Evolutionary conservation across 192 early-diverging fungal species (phyloP), one percentile per base, ranked within the genome.

Genomic region (Mortierella alpina): DNA sequence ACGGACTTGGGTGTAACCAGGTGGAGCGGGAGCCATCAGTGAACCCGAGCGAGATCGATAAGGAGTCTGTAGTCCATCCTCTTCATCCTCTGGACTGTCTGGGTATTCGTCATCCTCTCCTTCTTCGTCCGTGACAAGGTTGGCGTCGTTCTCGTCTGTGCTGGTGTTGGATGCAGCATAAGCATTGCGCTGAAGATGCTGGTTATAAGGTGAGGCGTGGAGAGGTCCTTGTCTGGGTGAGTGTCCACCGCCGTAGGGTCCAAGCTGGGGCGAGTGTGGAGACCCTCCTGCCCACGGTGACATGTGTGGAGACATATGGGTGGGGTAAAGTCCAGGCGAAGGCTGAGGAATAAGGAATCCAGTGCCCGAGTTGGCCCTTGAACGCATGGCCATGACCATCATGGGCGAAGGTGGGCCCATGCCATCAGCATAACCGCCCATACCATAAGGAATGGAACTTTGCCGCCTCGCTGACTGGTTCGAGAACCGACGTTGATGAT

Each of bases 51-150:
- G 63, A 9, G 77, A 72, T 17, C 77, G 77, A 41, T 58, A 72
- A 1, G 77, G 77, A 8, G 75, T 78, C 13, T 17, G 59, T 2
- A 60, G 12, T 13, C 77, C 59, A 14, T 72, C 76, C 0, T 71
- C 66, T n/a, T 80, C 77, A 23, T 80, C 77, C 45, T 72, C 77
- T 0, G 77, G 70, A 4, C 63, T 72, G 55, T 80, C 77, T 0
- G 77, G 77, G 20, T 80, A 80, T 10, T 80, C 77, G 15, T 80
- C 77, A 49, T 80, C 70, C 49, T 80, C 77, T 13, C 77, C 77
- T 17, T 80, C 77, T 2, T 80, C 77, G 47, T 80, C 77, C 20
- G 77, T 80, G 17, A 60, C 60, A 53, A 80, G 12, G 45, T 80
- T 72, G 31, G 77, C 77, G 15, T 80, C 77, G 15, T 80, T 72